Conservation (phyloP, 441 rosid species). For the Heliophila coronopifolia region DNA sequence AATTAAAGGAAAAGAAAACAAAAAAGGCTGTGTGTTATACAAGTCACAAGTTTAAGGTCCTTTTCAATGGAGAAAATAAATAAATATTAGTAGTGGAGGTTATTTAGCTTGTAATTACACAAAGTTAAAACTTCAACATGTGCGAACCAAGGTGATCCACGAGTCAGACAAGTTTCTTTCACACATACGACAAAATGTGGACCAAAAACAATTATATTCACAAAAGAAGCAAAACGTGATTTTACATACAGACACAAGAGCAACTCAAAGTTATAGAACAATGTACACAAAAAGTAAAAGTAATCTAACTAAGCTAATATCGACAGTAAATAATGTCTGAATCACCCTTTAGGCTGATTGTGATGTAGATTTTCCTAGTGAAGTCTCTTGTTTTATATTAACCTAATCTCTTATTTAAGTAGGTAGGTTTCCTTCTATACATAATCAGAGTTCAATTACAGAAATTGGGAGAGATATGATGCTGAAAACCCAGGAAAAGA, state of each 20-base stretch:
- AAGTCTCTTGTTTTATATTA: too few species aligned
- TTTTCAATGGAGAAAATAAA: conserved; percentile 6
- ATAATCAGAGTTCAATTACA: too few species aligned
- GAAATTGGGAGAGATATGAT: too few species aligned
- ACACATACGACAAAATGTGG: conserved; percentile 4
- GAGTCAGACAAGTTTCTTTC: conserved; percentile 12
- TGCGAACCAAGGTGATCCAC: conserved; percentile 24
- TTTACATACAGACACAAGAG: conserved; percentile 43
- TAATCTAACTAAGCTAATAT: conserved; percentile 25
- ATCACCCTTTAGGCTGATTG: conserved; percentile 24
- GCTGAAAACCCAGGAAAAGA: too few species aligned
- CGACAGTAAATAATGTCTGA: conserved; percentile 10
- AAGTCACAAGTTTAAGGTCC: conserved; percentile 15
- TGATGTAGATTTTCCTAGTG: conserved; percentile 66
- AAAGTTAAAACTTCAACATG: conserved; percentile 19
- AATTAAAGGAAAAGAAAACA: conserved; percentile 8
- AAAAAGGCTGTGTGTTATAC: conserved; percentile 5
- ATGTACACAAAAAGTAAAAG: conserved; percentile 18
- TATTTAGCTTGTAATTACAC: conserved; percentile 21
- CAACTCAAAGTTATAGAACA: conserved; percentile 1
- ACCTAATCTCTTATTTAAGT: too few species aligned
- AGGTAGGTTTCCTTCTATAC: too few species aligned
- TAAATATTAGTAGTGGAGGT: conserved; percentile 9
- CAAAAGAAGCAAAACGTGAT: conserved; percentile 25
- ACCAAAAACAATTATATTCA: conserved; percentile 38